Base-by-base conservation (phyloP, 2,329 filamentous ascomycete species). In the Alternaria arbusti region DNA sequence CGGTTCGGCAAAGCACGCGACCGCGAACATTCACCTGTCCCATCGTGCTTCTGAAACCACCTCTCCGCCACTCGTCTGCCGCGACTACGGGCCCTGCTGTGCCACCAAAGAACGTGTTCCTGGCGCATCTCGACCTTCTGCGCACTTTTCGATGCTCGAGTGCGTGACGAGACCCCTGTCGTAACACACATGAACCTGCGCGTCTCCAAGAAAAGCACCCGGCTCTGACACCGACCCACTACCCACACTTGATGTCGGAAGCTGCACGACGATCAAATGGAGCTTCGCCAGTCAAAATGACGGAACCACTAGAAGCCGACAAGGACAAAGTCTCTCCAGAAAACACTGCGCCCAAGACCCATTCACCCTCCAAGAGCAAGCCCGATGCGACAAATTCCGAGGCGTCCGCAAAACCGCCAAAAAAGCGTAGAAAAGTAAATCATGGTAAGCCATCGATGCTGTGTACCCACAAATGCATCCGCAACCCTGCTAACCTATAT, bases 361-460 rank as follows among this genome's bases (percentile, higher is more conserved):
- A 70, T 61, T 71, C 76, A 36, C 71, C 72, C 30, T 66, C 76
- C 54, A 74, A 73, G 58, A 71, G 73, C 64, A 75, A 74, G 66
- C 66, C 69, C 36, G 61, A 75, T 50, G 73, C 75, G 32, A 61
- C 74, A 43, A 71, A 64, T 58, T 71, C 74, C 52, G 77, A 79
- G 46, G 68, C 68, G 63, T 67, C 73, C 45, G 68, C 76, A 66
- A 77, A 76, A 70, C 75, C 70, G 57, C 73, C 76, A 54, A 85
- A 84, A 79, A 86, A 85, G 79, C 80, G 84, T 64, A 80, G 83
- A 72, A 86, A 86, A 74, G 84, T 86, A 78, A 86, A 85, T 74
- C 84, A 86, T 79, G 84, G 81, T 82, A 71, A 74, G 76, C 52
- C 56, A 44, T 45, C 36, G 59, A 69, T 68, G 72, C 55, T 70